Evolutionary conservation across 2,329 filamentous ascomycete genomes (phyloP).

Genomic region (Sarocladium strictum): DNA sequence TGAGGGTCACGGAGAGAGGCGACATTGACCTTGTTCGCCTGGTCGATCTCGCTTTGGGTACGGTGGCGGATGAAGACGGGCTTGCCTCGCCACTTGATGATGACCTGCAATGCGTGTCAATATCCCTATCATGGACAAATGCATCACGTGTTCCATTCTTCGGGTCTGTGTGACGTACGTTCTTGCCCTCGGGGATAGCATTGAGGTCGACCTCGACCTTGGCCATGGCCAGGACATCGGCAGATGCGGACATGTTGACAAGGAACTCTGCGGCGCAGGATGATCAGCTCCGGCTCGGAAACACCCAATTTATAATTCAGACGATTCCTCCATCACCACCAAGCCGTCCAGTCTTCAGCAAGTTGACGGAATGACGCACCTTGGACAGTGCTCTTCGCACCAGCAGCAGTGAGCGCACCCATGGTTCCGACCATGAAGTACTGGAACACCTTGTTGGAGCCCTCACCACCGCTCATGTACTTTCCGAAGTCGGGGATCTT

Average conservation of each 20-base stretch:
- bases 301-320: not conserved
- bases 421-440: constrained; percentile 99
- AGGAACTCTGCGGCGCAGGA: constrained; percentile 71
- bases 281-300: constrained; percentile 25
- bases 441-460: constrained; percentile 78
- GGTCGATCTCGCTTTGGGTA: constrained; percentile 85
- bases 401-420: constrained; percentile 84
- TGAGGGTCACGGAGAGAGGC: constrained; percentile 84
- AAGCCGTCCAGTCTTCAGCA: too few species aligned
- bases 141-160: too few species aligned
- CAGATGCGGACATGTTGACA: constrained; percentile 99
- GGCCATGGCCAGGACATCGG: constrained; percentile 96
- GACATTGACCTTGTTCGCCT: constrained; percentile 86
- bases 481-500: constrained; percentile 85
- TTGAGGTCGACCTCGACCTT: constrained; percentile 97
- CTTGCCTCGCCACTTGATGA: constrained; percentile 99
- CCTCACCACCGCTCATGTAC: constrained; percentile 67
- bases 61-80: constrained; percentile 99
- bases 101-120: constrained; percentile 54
- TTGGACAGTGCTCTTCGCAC: constrained; percentile 96
- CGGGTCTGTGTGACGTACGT: constrained; percentile 57
- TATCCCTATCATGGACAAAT: too few species aligned
- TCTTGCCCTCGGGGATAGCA: constrained; percentile 97
- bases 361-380: constrained; percentile 53
- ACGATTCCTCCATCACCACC: not conserved